Base-by-base conservation (phyloP, 1,139 yeast species). In the Meyerozyma athensensis region DNA sequence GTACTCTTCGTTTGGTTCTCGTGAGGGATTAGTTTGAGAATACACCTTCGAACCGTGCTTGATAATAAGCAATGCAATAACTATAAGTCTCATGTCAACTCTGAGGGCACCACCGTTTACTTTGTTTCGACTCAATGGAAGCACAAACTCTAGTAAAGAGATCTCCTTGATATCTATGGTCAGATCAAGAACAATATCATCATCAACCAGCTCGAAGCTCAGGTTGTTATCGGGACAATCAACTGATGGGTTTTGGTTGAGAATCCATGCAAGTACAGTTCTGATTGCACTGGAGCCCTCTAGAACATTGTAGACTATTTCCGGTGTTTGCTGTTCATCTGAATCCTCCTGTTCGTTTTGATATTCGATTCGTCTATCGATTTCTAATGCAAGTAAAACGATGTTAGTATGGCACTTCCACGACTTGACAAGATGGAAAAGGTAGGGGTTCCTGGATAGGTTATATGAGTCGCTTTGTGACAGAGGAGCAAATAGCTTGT, bases 381-480 rank as follows among this genome's bases (percentile, higher is more conserved):
- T 74, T 46, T 79, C 84, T 16, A 82, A 57, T 0, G 85, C 85
- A 6, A 76, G 56, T 7, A 74, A 54, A 0, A 82, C 66, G 5
- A 79, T 67, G 41, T 69, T 72, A 2, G 87, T 79, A 46, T 77
- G 76, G 35, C 77, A 68, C 49, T 79, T 79, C 89, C 90, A 83
- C 8, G 77, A 52, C 34, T 75, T 74, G 7, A 80, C 59, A 39
- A 79, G 71, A 36, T 68, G 65, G 26, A 72, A 73, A 36, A 79
- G 54, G 48, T 79, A 83, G 8, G 92, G 92, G 48, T 81, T 81
- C 33, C 72, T 42, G 12, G 72, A 65, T 13, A 75, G 49, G 43
- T 72, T 74, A 33, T 61, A 59, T 2, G 37, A 58, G 47, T 43
- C 52, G 9, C 36, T 34, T 7, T 51, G 59, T n/a, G 49, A 42